Base-by-base conservation (phyloP, 1,139 yeast species). In the Wickerhamomyces sp. region DNA sequence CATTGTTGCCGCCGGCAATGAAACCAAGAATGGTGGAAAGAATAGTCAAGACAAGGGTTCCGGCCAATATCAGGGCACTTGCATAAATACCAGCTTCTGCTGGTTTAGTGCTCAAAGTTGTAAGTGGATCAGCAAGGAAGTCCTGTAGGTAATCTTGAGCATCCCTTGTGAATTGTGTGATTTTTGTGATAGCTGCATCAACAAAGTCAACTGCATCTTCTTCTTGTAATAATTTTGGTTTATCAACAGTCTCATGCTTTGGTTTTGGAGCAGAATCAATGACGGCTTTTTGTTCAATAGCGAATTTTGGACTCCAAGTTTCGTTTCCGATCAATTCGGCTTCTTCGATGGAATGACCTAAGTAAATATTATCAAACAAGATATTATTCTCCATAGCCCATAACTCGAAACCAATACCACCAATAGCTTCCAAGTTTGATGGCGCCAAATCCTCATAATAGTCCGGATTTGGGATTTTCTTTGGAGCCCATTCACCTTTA, bases 331-430 rank as follows among this genome's bases (percentile, higher is more conserved):
- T 68, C 12, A 53, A 44, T 62, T 88, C 96, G 8, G 96, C 96
- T 54, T 88, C 96, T 19, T 62, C 66, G 14, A 87, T 62, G 4
- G 86, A 78, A 53, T 85, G 91, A 12, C 96, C 96, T 43, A 89
- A 57, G 57, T 87, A 88, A 38, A 88, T 76, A 61, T 88, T 86
- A 58, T 86, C 87, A 55, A 89, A 86, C 53, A 85, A 50, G 33
- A 86, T 73, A 35, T 81, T 74, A 30, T 70, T 68, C 46, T 85
- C 83, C 80, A 88, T 81, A 37, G 93, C 76, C 95, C 96, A 88
- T 46, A 88, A 66, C 58, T 89, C 97, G 55, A 89, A 84, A 5
- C 95, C 95, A 36, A 89, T 52, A 8, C 84, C 95, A 19, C 88
- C 91, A 48, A 88, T 75, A 27, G 78, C 72, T 48, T 74, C 81